Conservation (phyloP, 2,329 filamentous ascomycete genomes). For the Diatrype stigma region DNA sequence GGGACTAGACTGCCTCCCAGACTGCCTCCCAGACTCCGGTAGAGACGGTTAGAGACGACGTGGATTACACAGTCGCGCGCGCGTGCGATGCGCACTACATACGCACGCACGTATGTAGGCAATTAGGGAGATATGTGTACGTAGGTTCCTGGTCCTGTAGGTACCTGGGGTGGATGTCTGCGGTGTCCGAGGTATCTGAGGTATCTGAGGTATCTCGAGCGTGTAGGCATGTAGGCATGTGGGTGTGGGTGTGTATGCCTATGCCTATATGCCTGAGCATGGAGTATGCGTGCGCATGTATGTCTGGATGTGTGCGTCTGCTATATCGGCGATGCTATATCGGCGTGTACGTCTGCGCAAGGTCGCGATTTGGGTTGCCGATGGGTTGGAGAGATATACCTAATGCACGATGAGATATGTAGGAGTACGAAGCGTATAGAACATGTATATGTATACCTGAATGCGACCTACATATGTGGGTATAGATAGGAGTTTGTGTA, state of each 20-base stretch:
- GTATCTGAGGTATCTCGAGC: no score
- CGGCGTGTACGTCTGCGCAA: not conserved
- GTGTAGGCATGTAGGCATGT: not conserved
- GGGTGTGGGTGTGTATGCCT: not conserved
- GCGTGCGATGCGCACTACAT: not conserved
- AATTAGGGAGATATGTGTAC: not conserved
- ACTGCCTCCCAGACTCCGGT: no score
- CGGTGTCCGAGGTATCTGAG: no score
- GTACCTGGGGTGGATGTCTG: no score
- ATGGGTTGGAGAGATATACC: not conserved
- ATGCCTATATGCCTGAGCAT: no score
- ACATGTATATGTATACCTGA: not conserved
- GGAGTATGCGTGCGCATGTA: constrained; percentile 1
- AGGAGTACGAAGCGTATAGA: not conserved
- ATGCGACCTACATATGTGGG: not conserved
- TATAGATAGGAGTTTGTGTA: not conserved
- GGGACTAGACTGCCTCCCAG: no score
- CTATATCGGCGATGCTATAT: not conserved
- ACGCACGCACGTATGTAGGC: not conserved
- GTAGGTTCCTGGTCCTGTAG: not conserved
- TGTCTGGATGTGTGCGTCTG: not conserved
- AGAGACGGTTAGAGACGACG: no score
- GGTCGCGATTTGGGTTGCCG: not conserved
- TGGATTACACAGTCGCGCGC: not conserved
- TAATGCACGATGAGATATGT: not conserved